phyloP scores from a whole-genome alignment of 1,284 basidiomycete genomes.

The Leccinum subatratum region DNA sequence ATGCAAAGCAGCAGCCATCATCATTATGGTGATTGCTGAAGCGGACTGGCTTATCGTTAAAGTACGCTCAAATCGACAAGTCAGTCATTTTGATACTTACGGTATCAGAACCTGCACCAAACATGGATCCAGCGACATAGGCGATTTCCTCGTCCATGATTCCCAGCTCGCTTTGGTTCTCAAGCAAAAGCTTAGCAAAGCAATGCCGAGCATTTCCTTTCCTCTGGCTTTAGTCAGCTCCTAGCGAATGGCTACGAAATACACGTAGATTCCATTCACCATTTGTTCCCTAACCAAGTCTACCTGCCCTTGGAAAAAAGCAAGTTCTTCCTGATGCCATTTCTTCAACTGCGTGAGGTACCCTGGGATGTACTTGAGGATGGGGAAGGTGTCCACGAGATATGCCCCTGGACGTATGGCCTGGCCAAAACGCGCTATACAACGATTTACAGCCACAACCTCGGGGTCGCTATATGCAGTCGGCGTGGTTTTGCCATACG shows the following conservation, averaged over 20 bases:
- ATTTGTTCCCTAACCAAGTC: conserved; percentile 17
- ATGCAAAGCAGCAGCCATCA: conserved; percentile 44
- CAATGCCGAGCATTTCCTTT: conserved; percentile 15
- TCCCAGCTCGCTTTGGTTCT: conserved; percentile 18
- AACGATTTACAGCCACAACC: conserved; percentile 13
- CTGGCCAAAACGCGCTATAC: conserved; percentile 35
- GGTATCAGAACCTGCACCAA: conserved; percentile 39
- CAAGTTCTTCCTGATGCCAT: conserved; percentile 56
- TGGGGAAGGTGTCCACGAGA: conserved; percentile 55
- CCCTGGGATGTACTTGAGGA: conserved; percentile 54
- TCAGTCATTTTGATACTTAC: conserved; percentile 21
- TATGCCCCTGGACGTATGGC: conserved; percentile 39
- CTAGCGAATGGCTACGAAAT: not conserved
- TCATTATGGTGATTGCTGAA: conserved; percentile 36
- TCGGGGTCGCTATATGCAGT: conserved; percentile 32
- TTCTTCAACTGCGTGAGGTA: conserved; percentile 49
- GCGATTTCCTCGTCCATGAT: conserved; percentile 22
- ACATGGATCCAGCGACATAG: conserved; percentile 39
- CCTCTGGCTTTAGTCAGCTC: conserved; percentile 10
- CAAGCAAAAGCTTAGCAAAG: conserved; percentile 21
- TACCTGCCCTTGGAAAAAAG: conserved; percentile 50
- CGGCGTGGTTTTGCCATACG: conserved; percentile 51
- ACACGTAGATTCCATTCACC: not conserved
- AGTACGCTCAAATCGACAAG: not conserved
- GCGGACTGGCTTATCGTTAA: conserved; percentile 9